Evolutionary conservation across 2,329 filamentous ascomycete genomes (phyloP), one percentile per base, ranked within the genome.

Genomic region (Aureobasidium sp.): DNA sequence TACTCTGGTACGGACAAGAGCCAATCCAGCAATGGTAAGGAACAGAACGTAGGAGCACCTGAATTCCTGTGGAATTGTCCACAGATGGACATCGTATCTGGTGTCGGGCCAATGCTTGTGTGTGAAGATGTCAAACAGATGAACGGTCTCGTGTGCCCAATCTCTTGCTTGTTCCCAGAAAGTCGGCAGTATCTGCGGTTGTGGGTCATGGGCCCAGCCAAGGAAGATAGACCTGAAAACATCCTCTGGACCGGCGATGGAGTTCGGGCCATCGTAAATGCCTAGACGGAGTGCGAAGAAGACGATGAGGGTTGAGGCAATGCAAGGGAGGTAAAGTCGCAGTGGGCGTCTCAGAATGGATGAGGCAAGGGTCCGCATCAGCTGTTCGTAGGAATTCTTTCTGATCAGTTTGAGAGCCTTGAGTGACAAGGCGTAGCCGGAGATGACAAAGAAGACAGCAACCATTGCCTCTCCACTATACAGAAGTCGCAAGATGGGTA

Each of bases 11-110:
- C 51, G 48, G 5, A 64, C 48, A 5, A 61, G 60, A 15, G 65
- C 50, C n/a, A 62, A 44, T 24, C 77, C 82, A 4, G 84, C 63
- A 26, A 84, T 71, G 13, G 77, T 75, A 8, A 85, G 71, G 70
- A 85, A 86, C 10, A 86, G 76, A 63, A 82, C 76, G 69, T 86
- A 78, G 2, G 82, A 84, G 69, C 80, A 82, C 63, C 81, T 77
- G 67, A 83, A 84, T 69, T 86, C 84, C 51, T 84, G 78, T 2
- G 84, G 83, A 47, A 86, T 85, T 5, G 84, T 86, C 84, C 84
- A 86, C 27, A 86, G 71, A 65, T 86, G 84, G 29, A 82, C 77
- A 67, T 85, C 82, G 67, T 84, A 83, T 26, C 71, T 75, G 70
- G 59, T 65, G 64, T 65, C 68, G 4, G 64, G 63, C 62, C 61